These are phyloP conservation scores for Flaveria ramosissima DNA, from an alignment of 129 eudicot species.

Conservation along the genomic window DNA sequence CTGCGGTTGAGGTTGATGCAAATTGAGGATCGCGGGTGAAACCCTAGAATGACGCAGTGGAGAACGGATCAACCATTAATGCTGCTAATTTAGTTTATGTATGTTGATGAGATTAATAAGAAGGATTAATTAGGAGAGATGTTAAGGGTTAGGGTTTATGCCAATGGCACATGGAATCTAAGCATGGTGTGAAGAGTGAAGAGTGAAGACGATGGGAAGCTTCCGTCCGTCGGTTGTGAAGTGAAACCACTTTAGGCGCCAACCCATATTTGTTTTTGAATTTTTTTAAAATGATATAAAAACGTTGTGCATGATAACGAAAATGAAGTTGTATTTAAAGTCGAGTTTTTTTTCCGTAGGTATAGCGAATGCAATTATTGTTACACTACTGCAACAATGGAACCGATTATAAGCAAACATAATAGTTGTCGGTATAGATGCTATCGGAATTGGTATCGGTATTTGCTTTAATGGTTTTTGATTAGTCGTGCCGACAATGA, in stretches of 20 bases:
- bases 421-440: too few relatives aligned
- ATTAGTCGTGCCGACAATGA: too few relatives aligned
- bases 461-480: too few relatives aligned
- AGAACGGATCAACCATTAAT: conserved; percentile 64
- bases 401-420: too few relatives aligned
- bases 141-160: conserved; percentile 25
- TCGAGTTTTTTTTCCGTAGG: too few relatives aligned
- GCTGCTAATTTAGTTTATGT: not conserved
- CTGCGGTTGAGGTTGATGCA: conserved; percentile 2
- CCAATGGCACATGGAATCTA: conserved; percentile 26
- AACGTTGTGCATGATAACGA: too few relatives aligned
- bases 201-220: conserved; percentile 30
- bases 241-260: conserved; percentile 3
- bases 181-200: conserved; percentile 26
- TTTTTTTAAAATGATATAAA: too few relatives aligned
- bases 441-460: too few relatives aligned
- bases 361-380: too few relatives aligned
- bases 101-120: not conserved
- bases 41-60: conserved; percentile 61
- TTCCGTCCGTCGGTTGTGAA: not conserved
- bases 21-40: conserved; percentile 44
- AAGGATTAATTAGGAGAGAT: conserved; percentile 5
- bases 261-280: not conserved
- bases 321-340: too few relatives aligned
- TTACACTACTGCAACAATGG: too few relatives aligned